Evolutionary conservation across 2,329 filamentous ascomycete genomes (phyloP).

Genomic region (Phyllosticta capitalensis): DNA sequence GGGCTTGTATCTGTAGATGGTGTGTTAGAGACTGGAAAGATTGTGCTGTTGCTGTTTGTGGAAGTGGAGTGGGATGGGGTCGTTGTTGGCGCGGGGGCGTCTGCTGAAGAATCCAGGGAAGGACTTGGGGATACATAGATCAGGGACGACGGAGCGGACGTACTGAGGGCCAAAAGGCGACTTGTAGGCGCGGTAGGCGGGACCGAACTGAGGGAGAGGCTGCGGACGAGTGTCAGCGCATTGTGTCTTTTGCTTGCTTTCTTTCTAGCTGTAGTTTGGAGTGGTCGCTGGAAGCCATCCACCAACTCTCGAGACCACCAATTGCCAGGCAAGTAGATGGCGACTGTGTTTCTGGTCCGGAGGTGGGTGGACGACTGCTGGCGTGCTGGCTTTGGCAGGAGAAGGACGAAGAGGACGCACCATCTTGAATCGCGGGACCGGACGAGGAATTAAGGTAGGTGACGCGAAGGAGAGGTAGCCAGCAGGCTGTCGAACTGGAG

Average conservation of each 20-base stretch:
- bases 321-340: background rate
- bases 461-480: background rate
- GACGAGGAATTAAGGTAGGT: background rate
- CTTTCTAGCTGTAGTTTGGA: background rate
- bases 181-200: slow-evolving; percentile 41
- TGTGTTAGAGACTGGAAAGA: background rate
- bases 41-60: background rate
- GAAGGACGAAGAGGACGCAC: background rate
- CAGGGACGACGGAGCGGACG: slow-evolving; percentile 16
- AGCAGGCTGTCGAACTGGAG: background rate
- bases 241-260: background rate
- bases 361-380: background rate
- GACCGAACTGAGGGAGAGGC: slow-evolving; percentile 24
- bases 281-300: background rate
- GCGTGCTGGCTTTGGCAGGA: background rate
- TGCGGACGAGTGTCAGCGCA: slow-evolving; percentile 10
- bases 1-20: slow-evolving; percentile 39
- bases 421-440: background rate
- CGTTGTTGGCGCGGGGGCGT: background rate
- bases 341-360: background rate
- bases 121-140: background rate
- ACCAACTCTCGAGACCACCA: background rate
- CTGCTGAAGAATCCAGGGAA: background rate
- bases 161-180: slow-evolving; percentile 52
- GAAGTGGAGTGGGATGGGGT: background rate